These are phyloP conservation scores for Fusarium annulatum DNA, from an alignment of 2,329 filamentous ascomycete genomes.

Conservation along the genomic window DNA sequence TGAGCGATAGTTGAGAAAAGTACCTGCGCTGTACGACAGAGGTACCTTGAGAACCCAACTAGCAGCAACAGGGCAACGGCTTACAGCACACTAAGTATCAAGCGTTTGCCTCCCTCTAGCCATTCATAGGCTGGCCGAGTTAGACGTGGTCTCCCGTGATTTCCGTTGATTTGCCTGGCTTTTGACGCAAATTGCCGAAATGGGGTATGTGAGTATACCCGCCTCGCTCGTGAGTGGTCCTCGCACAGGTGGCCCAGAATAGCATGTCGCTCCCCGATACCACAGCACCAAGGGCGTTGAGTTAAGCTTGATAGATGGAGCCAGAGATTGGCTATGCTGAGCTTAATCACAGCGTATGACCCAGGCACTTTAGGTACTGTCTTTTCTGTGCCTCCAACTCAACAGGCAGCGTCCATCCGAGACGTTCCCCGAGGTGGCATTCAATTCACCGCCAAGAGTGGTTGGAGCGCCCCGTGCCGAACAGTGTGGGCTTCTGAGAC, in stretches of 20 bases:
- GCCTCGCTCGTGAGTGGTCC: slow-evolving; percentile 12
- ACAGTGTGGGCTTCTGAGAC: slow-evolving; percentile 1
- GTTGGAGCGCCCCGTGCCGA: slow-evolving; percentile 12
- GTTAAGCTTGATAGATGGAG: slow-evolving; percentile 9
- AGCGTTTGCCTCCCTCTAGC: background rate
- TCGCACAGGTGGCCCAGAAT: slow-evolving; percentile 28
- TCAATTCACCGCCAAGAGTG: slow-evolving; percentile 23
- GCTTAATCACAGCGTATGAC: background rate
- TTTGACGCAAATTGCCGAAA: slow-evolving; percentile 8
- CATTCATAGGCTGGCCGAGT: background rate
- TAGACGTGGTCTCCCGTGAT: background rate
- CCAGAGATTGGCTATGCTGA: background rate
- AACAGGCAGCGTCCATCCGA: background rate
- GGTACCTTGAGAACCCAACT: background rate
- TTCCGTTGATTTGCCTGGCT: slow-evolving; percentile 8
- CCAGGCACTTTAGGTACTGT: background rate
- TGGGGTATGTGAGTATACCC: background rate
- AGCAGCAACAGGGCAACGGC: background rate
- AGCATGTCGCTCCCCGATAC: background rate
- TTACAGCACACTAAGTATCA: slow-evolving; percentile 1
- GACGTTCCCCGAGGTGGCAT: background rate
- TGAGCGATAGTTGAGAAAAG: background rate
- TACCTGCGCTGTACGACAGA: background rate
- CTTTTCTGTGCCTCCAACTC: background rate
- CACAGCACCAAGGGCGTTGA: background rate